Conservation (phyloP, 2,329 filamentous ascomycete genomes). For the Alternaria sp. region DNA sequence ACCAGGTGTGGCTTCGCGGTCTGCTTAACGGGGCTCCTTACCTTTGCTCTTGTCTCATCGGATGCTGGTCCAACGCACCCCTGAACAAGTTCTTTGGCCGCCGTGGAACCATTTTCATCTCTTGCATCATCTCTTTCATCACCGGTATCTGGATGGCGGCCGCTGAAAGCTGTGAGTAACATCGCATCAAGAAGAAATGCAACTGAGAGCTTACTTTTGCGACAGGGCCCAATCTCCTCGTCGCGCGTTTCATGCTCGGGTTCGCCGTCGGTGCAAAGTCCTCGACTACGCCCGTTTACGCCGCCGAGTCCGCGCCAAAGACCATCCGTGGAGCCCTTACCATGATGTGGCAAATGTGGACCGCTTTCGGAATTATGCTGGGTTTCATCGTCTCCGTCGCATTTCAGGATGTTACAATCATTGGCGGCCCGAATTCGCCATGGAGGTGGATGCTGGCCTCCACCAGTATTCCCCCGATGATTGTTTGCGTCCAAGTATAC, state of each 20-base stretch:
- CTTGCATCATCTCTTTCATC: conserved; percentile 41
- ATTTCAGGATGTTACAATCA: conserved; percentile 34
- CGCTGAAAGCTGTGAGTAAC: conserved; percentile 32
- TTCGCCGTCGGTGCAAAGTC: conserved; percentile 44
- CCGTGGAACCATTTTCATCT: conserved; percentile 43
- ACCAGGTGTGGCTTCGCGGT: conserved; percentile 36
- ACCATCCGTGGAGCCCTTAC: conserved; percentile 58
- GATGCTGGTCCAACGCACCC: conserved; percentile 43
- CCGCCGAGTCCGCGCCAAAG: conserved; percentile 56
- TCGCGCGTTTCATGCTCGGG: conserved; percentile 40
- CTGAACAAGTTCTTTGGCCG: conserved; percentile 41
- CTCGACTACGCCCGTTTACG: conserved; percentile 55
- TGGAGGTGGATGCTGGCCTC: conserved; percentile 45
- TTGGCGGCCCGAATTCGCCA: conserved; percentile 29
- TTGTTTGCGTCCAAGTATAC: conserved; percentile 42
- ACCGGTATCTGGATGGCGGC: conserved; percentile 43
- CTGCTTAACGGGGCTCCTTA: conserved; percentile 38
- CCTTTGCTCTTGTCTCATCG: conserved; percentile 50
- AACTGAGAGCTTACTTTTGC: background rate
- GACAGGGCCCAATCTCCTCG: conserved; percentile 36
- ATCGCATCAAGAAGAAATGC: too few species aligned
- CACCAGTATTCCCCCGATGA: conserved; percentile 37
- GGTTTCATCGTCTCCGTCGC: conserved; percentile 41
- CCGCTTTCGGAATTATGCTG: conserved; percentile 42
- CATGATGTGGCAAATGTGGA: conserved; percentile 60